Conservation (phyloP, 768 basidiomycete genomes). For the Podaxis mareebaensis region DNA sequence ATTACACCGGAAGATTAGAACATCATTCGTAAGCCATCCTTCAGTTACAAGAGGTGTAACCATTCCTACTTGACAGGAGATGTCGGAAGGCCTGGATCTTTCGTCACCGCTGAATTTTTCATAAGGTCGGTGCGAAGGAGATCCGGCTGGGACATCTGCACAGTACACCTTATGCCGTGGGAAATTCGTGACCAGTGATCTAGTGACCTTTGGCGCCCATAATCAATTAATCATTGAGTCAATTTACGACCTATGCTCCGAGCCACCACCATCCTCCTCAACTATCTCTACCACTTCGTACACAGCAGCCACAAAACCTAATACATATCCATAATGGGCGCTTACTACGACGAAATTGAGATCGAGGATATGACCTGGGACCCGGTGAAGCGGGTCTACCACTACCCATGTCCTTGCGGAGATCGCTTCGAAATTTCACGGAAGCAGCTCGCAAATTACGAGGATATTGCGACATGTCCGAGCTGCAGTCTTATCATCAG, state of each 20-base stretch:
- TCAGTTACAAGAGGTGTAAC: too few species aligned
- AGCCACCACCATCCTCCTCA: not conserved
- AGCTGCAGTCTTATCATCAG: slow-evolving; percentile 93
- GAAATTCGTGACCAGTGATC: too few species aligned
- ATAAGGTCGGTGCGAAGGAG: too few species aligned
- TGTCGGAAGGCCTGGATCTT: too few species aligned
- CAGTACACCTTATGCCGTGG: too few species aligned
- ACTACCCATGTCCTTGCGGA: slow-evolving; percentile 97
- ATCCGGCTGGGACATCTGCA: too few species aligned
- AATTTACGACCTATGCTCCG: slow-evolving; percentile 4
- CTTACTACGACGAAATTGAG: slow-evolving; percentile 95
- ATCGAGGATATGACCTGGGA: slow-evolving; percentile 98
- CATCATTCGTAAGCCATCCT: too few species aligned
- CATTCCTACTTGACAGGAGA: too few species aligned
- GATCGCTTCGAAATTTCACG: slow-evolving; percentile 96
- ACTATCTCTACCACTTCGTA: not conserved
- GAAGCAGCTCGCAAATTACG: slow-evolving; percentile 80
- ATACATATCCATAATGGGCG: slow-evolving; percentile 53
- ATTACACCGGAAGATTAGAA: not conserved
- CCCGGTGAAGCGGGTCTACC: slow-evolving; percentile 75
- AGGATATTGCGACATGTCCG: slow-evolving; percentile 95
- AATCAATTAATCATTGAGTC: not conserved
- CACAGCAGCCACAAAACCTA: not conserved
- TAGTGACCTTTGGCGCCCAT: not conserved
- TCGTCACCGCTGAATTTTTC: too few species aligned